Conservation (phyloP, 768 basidiomycete species). For the Auricularia cornea region DNA sequence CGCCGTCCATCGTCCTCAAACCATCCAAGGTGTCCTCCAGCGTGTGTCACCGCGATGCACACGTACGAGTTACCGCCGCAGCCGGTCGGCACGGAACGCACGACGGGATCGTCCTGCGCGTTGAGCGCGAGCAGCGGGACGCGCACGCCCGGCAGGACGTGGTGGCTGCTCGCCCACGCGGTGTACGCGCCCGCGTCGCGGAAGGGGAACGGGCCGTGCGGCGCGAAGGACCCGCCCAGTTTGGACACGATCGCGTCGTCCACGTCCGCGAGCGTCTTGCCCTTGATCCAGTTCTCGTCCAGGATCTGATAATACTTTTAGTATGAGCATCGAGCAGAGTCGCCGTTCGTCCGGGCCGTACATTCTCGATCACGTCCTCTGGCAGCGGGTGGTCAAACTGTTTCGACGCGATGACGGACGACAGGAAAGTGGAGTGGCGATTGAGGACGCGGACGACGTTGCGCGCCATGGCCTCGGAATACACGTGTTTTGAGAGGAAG, state of each 20-base stretch:
- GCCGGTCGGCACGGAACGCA: constrained; percentile 52
- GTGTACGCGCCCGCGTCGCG: constrained; percentile 40
- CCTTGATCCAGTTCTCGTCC: constrained; percentile 21
- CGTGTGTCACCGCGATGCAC: constrained; percentile 50
- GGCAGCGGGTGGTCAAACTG: not conserved
- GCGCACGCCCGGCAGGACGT: constrained; percentile 46
- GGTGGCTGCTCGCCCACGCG: constrained; percentile 49
- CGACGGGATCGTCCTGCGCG: constrained; percentile 70
- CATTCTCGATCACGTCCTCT: not conserved
- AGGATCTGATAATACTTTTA: too few species aligned
- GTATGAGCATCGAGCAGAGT: too few species aligned
- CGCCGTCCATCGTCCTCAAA: constrained; percentile 43
- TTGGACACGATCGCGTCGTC: constrained; percentile 59
- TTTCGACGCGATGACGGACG: not conserved
- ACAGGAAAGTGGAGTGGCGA: constrained; percentile 39
- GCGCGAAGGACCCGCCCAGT: constrained; percentile 36
- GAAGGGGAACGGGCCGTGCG: constrained; percentile 36
- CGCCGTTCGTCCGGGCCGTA: too few species aligned
- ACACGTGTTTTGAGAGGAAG: constrained; percentile 53
- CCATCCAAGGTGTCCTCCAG: constrained; percentile 81
- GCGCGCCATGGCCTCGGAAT: constrained; percentile 70
- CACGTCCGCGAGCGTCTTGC: constrained; percentile 47
- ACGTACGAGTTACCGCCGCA: constrained; percentile 43
- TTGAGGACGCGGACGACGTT: constrained; percentile 55
- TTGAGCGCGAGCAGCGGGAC: constrained; percentile 73